Evolutionary conservation across 2,329 filamentous ascomycete genomes (phyloP).

Genomic region (Dryadomyces sulphureus): DNA sequence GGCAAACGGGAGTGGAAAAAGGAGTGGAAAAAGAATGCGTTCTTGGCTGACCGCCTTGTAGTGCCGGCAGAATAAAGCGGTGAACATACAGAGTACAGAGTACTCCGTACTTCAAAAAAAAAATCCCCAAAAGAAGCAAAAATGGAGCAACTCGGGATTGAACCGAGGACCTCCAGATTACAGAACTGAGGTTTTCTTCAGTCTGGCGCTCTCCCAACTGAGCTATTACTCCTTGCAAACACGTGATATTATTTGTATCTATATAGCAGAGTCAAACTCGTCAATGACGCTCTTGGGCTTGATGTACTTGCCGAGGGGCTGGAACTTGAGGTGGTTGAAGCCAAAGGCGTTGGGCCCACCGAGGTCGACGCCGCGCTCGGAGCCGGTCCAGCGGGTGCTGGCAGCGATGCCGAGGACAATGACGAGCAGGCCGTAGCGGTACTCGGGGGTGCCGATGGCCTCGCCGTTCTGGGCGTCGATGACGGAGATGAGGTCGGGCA

Average conservation of each 20-base stretch:
- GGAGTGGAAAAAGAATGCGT: too few species aligned
- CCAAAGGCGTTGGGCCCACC: slow-evolving; percentile 35
- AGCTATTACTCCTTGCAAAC: background rate
- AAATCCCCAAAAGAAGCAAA: too few species aligned
- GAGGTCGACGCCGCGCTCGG: slow-evolving; percentile 29
- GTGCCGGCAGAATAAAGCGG: too few species aligned
- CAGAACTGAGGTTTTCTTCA: background rate
- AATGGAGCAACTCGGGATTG: background rate
- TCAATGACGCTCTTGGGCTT: slow-evolving; percentile 38
- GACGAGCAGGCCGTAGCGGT: slow-evolving; percentile 35
- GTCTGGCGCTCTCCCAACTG: background rate
- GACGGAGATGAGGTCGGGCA: slow-evolving; percentile 32
- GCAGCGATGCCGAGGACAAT: slow-evolving; percentile 37
- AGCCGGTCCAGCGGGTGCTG: slow-evolving; percentile 34
- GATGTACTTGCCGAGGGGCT: slow-evolving; percentile 30
- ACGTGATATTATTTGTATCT: background rate
- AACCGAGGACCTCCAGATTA: background rate
- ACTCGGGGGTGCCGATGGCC: slow-evolving; percentile 36
- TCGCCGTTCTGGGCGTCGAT: slow-evolving; percentile 31
- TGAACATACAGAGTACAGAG: too few species aligned
- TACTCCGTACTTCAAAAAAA: too few species aligned
- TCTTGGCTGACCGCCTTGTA: too few species aligned
- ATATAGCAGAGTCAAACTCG: slow-evolving; percentile 20
- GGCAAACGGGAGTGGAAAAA: too few species aligned
- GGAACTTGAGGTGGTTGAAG: slow-evolving; percentile 30